These are phyloP conservation scores for Phytophthora parvispora DNA, from an alignment of 352 stramenopile species.

Conservation along the genomic window DNA sequence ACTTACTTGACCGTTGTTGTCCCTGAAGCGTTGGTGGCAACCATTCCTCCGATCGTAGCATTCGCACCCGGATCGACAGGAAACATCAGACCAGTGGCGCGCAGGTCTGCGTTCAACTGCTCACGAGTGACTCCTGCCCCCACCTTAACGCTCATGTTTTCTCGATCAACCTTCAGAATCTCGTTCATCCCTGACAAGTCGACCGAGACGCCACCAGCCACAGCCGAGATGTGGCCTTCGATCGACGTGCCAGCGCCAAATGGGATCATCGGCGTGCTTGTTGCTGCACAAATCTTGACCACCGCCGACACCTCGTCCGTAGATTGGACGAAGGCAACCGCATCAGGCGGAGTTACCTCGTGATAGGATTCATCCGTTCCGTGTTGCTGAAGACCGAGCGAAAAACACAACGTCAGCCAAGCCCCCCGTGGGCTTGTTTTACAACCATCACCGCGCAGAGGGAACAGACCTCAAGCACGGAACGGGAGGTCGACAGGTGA, in stretches of 20 bases:
- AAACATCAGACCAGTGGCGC: conserved; percentile 93
- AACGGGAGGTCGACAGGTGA: conserved; percentile 63
- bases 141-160: conserved; percentile 91
- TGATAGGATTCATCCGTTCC: conserved; percentile 93
- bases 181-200: conserved; percentile 86
- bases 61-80: conserved; percentile 97
- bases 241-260: conserved; percentile 94
- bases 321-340: conserved; percentile 83
- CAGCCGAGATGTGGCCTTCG: conserved; percentile 95
- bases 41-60: conserved; percentile 96
- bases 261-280: conserved; percentile 92
- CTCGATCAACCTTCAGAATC: conserved; percentile 50
- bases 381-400: conserved; percentile 75
- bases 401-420: background rate
- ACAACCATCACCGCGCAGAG: background rate
- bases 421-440: background rate
- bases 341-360: conserved; percentile 78
- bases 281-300: conserved; percentile 85
- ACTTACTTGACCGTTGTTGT: conserved; percentile 90
- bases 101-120: conserved; percentile 88
- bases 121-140: conserved; percentile 94
- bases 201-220: conserved; percentile 90
- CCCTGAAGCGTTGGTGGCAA: conserved; percentile 86
- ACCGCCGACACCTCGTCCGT: conserved; percentile 90
- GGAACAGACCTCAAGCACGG: conserved; percentile 49